A percentile compares a stretch with the other conserved stretches of the same genome.
These are phyloP conservation scores for Cryptosporidium tyzzeri DNA, from an alignment of 169 alveolate genomes.

Conservation along the genomic window DNA sequence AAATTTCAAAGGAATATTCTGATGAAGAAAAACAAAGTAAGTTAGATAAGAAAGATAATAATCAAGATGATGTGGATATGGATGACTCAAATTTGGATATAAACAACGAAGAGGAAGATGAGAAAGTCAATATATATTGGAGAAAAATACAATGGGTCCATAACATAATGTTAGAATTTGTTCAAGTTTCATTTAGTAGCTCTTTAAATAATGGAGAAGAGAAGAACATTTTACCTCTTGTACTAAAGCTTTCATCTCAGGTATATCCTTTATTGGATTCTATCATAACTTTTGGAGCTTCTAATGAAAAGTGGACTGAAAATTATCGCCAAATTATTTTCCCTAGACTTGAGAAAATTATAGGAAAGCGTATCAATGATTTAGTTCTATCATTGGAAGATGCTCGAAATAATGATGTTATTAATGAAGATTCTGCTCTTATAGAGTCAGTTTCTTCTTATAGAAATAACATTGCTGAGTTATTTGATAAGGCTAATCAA, in stretches of 20 bases:
- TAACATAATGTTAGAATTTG: slow-evolving; percentile 42
- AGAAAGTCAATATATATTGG: slow-evolving; percentile 32
- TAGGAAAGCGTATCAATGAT: slow-evolving; percentile 5
- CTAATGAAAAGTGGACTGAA: slow-evolving; percentile 31
- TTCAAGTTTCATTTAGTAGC: slow-evolving; percentile 8
- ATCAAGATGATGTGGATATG: not conserved
- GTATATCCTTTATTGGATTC: not conserved
- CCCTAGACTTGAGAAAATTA: slow-evolving; percentile 63
- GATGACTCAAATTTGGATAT: not conserved
- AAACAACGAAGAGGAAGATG: not conserved
- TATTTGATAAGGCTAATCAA: not conserved
- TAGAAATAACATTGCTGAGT: not conserved
- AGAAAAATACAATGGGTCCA: slow-evolving; percentile 52
- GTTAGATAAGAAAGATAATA: not conserved
- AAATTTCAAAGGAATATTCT: not conserved
- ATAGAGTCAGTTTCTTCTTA: not conserved
- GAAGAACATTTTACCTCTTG: not conserved
- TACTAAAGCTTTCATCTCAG: slow-evolving; percentile 16
- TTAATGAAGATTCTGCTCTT: not conserved
- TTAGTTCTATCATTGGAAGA: not conserved
- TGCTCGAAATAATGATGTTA: not conserved
- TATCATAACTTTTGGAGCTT: slow-evolving; percentile 15
- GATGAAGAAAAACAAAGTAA: not conserved
- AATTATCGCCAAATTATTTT: slow-evolving; percentile 35
- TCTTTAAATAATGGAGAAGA: not conserved